Evolutionary conservation across 164 flowering plant species (phyloP), one percentile per base, ranked within the genome.

Genomic region (Berberis vulgaris): DNA sequence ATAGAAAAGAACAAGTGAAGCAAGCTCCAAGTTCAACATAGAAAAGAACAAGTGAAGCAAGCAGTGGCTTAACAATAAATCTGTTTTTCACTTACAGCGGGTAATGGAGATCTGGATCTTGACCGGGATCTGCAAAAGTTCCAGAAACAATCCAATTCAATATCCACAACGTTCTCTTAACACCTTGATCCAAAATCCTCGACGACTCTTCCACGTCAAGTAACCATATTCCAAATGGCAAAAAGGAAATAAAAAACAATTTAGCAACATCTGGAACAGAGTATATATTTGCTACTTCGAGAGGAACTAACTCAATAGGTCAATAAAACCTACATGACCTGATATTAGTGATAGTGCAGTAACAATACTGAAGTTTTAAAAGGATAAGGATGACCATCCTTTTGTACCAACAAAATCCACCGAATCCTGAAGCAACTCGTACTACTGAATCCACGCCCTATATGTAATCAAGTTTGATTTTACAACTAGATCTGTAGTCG

Each of bases 131-230:
- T 83, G 84, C 81, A 72, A 76, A 72, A 71, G 65, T 64, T 67
- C 68, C 74, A 78, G 59, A 76, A 76, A 74, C 64, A 79, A 78
- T 67, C 62, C 72, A 85, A 68, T 83, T 87, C 81, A 82, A 83
- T 75, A 85, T 76, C 86, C 86, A 82, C 74, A 69, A 54, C 77
- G 79, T 78, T 79, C 80, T 71, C 74, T 77, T 74, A 80, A 78
- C 79, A 80, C 71, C 81, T 72, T 78, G 80, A 80, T 80, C 89
- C 87, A 83, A 81, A 80, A 84, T 80, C 89, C 82, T 78, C 70
- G 86, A 81, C 77, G 81, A 85, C 87, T 81, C 86, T 78, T 81
- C 93, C 85, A 82, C 73, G 78, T 81, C 82, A 85, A 77, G 73
- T 75, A 66, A 82, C 76, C 85, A 81, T 49, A 91, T 83, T 71